Base-by-base conservation (phyloP, 257 asterid species). In the Thymus mandschuricus region DNA sequence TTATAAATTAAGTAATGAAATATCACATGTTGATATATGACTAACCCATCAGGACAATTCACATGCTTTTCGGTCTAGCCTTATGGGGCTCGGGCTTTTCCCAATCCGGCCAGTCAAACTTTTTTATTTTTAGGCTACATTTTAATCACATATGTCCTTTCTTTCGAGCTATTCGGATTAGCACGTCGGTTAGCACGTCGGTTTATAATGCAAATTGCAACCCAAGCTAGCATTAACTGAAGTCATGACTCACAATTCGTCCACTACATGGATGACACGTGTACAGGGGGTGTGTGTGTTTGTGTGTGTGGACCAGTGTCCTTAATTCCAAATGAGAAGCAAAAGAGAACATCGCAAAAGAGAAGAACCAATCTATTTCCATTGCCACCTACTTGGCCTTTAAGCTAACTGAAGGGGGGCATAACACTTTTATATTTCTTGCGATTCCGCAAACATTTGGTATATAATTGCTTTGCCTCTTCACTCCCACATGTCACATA, bases 321-420 rank as follows among this genome's bases (percentile, higher is more conserved):
- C 11, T 68, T 41, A 15, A 40, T 48, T 41, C 41, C 29, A 13
- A 3, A 12, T 7, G 49, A 60, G 33, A 4, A 41, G 48, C 15
- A 40, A 51, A 54, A 21, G 12, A 45, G 59, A 27, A 29, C 64
- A 74, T 56, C 46, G 56, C 46, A 56, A 60, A 69, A 31, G 21
- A 43, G 11, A 68, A 29, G 29, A 62, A 50, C 45, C 66, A 40
- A 10, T 43, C 44, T 41, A 13, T 48, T 38, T 13, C 65, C 35
- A 61, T 56, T 8, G 59, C 69, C 15, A 10, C 55, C 63, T 10
- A 69, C 31, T 67, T 71, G 77, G 30, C 80, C 88, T 76, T 78
- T 70, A 43, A 64, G 51, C 70, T 72, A 55, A 51, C 35, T 58
- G 51, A 78, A 76, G 21, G 79, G 60, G 74, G 31, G 41, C 73